Base-by-base conservation (phyloP, 257 asterid species). In the Solanum chmielewskii region DNA sequence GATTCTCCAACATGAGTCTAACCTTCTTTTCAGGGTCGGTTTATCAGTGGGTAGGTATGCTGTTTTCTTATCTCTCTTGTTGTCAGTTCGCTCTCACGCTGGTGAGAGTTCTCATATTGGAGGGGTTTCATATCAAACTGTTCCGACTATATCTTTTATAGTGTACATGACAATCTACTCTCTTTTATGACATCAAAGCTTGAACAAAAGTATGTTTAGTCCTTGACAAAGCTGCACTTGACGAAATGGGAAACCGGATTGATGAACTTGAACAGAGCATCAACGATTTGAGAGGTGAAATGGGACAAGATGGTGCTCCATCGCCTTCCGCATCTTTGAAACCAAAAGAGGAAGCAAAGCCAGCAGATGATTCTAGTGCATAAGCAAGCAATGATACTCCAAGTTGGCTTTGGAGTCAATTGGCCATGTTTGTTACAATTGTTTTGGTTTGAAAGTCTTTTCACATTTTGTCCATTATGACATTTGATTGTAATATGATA, bases 201-300 rank as follows among this genome's bases (percentile, higher is more conserved):
- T 81, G 85, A 81, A 49, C 12, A 85, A 73, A 85, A n/a, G 35
- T 66, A 25, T 4, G 69, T 68, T 60, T 37, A 85, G 88, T 91
- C 93, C 93, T 95, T 93, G 86, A 93, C 94, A 37, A 73, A 70
- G 27, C 83, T 88, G 75, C 92, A 96, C 98, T 96, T 89, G 98
- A 96, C 89, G 99, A 96, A 90, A 96, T 96, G 99, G 98, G 98
- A 35, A 93, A 91, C 89, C 95, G 97, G 41, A 95, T 96, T 33
- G 97, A 96, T 85, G 98, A 96, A 87, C 69, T 96, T 92, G 98
- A 95, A 88, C 97, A 93, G 88, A 96, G 98, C 93, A 96, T 95
- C 88, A 96, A 94, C 20, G 99, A 96, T 88, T 98, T 94, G 42
- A 93, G 98, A 76, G 83, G 94, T 42, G 98, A 93, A 91, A 94